phyloP scores from a whole-genome alignment of 2,329 filamentous ascomycete genomes.

The Nemania bipapillata region DNA sequence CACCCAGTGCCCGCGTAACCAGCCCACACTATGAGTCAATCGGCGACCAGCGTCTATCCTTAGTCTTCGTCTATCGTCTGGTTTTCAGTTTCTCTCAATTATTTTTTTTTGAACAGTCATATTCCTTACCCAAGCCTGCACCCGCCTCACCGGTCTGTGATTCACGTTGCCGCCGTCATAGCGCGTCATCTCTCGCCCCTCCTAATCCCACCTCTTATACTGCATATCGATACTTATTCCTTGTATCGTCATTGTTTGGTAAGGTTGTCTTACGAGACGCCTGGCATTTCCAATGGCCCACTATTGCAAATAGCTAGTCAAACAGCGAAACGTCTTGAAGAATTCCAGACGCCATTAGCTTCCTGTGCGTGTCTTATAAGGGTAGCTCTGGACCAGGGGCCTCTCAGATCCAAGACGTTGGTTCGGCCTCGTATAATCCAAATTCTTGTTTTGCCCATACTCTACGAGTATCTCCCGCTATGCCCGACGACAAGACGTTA shows the following conservation, averaged over 20 bases:
- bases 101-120: slow-evolving; percentile 2
- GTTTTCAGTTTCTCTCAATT: neutral
- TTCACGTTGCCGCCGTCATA: slow-evolving; percentile 4
- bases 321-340: neutral
- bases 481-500: slow-evolving; percentile 24
- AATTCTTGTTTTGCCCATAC: neutral
- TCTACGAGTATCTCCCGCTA: neutral
- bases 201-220: neutral
- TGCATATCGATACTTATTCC: neutral
- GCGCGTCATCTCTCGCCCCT: neutral
- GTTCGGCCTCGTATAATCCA: neutral
- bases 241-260: neutral
- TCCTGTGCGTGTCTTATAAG: neutral
- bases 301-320: neutral
- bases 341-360: neutral
- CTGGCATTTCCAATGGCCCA: slow-evolving; percentile 16
- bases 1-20: slow-evolving; percentile 19
- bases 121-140: neutral
- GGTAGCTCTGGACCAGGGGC: no score
- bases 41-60: slow-evolving; percentile 20
- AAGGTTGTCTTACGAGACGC: neutral
- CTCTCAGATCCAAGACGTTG: neutral
- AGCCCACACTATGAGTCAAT: slow-evolving; percentile 31
- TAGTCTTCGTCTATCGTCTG: neutral
- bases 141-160: neutral